phyloP scores from a whole-genome alignment of 73 alveolate species.

The Symbiodinium pilosum region DNA sequence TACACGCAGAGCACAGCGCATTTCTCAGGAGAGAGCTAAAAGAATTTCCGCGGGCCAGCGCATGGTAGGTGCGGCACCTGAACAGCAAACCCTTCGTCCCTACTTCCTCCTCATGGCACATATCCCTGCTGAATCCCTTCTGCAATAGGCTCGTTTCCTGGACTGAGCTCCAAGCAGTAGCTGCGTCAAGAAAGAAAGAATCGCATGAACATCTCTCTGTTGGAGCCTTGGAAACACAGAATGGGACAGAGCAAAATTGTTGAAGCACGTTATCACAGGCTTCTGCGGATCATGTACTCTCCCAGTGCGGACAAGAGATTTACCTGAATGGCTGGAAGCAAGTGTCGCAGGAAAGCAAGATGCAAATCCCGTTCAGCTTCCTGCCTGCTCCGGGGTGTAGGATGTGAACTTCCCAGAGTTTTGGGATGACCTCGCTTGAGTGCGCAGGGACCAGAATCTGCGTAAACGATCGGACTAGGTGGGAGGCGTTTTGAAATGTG shows the following conservation, averaged over 20 bases:
- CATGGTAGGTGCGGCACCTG: too few relatives aligned
- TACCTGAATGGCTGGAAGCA: slow-evolving; percentile 52
- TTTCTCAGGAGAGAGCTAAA: too few relatives aligned
- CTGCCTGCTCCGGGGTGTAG: slow-evolving; percentile 54
- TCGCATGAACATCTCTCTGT: slow-evolving; percentile 53
- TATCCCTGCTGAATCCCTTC: too few relatives aligned
- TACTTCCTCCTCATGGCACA: too few relatives aligned
- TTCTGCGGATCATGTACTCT: slow-evolving; percentile 76
- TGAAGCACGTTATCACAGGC: not conserved
- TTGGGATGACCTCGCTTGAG: slow-evolving; percentile 44
- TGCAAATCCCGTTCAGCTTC: not conserved
- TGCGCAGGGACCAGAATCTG: not conserved
- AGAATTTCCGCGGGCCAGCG: too few relatives aligned
- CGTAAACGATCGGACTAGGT: not conserved
- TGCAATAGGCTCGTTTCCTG: too few relatives aligned
- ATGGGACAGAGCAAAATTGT: not conserved
- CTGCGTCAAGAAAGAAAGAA: slow-evolving; percentile 46
- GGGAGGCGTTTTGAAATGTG: slow-evolving; percentile 62
- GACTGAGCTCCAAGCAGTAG: slow-evolving; percentile 2
- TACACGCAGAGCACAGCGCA: too few relatives aligned
- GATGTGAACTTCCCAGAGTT: slow-evolving; percentile 73
- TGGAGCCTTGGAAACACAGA: slow-evolving; percentile 14
- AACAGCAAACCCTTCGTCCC: too few relatives aligned
- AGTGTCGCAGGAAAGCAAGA: not conserved
- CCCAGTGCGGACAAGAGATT: slow-evolving; percentile 68